Base-by-base conservation (phyloP, 108 stramenopile genomes). In the Skeletonema costatum region DNA sequence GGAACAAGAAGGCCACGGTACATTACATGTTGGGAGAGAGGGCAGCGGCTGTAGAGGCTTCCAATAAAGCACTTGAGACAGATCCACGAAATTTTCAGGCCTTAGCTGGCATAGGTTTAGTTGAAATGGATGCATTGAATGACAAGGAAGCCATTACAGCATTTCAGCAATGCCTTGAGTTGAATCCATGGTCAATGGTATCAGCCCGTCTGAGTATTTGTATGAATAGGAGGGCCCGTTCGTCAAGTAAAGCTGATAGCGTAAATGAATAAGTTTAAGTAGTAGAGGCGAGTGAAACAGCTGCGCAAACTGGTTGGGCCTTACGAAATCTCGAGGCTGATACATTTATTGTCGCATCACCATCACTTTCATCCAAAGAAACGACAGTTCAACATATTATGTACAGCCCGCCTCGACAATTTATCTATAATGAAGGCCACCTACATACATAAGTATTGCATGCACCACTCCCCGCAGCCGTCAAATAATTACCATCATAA, bases 101-200 rank as follows among this genome's bases (percentile, higher is more conserved):
- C 3, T 67, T 88, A 32, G 89, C 89, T 66, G 91, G 91, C 11
- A 77, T 92, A 29, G 93, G 93, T 11, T 78, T 94, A 25, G 82
- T 89, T 5, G 79, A 91, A 42, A 87, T 82, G 75, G 91, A 92
- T 66, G 78, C 71, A 38, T 78, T 74, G 29, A 66, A 85, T 6
- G 66, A 82, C 25, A 51, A 72, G 6, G 59, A 73, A 31, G 93
- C 93, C 9, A 64, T 70, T 4, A 75, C 83, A 39, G 69, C 76
- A 17, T 94, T 92, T 64, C 82, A 82, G 31, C 66, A 81, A 58
- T 86, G 90, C 48, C 84, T 94, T n/a, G 76, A 71, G 58, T 44
- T 89, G 3, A 87, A 92, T 76, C 93, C 93, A 8, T 94, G 93
- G 93, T 86, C 87, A 61, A 68, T 75, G 59, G 89, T 93, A 14